Base-by-base conservation (phyloP, 176 grass and related monocot genomes). In the Musa itinerans region DNA sequence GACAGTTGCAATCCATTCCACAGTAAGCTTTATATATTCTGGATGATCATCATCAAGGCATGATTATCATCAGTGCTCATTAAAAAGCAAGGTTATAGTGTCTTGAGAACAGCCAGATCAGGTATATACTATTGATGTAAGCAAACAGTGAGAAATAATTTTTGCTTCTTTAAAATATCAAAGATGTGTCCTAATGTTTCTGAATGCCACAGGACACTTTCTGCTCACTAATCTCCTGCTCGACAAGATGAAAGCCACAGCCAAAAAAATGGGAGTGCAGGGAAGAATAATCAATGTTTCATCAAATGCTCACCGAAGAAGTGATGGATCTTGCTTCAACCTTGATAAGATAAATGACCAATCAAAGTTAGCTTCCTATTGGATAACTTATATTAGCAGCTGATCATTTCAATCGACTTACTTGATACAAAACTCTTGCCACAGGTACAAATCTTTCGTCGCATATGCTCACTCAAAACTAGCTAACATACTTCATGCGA, bases 401-500 rank as follows among this genome's bases (percentile, higher is more conserved):
- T 50, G 15, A 50, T 48, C 19, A 74, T 50, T 14, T 43, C 34
- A 14, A 52, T 12, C 52, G 14, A 1, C 43, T 16, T 22, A 62
- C 25, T 82, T 57, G 19, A 54, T 54, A 22, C 43, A 19, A 19
- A 48, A 11, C 63, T 26, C 19, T 11, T 50, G 27, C 26, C 54
- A 29, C 53, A 98, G 90, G 81, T 98, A 98, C 72, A 72, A 74
- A 0, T 57, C 72, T 68, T 79, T 86, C 66, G 52, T 9, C 68
- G 82, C 84, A 74, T 93, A 93, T 65, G 11, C 75, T 2, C 88
- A 87, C 74, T 98, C 90, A 10, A 98, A 98, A 83, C 70, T 93
- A 54, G 94, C 90, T 23, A 98, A 94, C 74, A 89, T 91, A 78
- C 86, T 94, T 26, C 95, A 99, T 52, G 82, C 90, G 68, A 98